Evolutionary conservation across 2,329 filamentous ascomycete species (phyloP), one percentile per base, ranked within the genome.

Genomic region (Fusarium albidum): DNA sequence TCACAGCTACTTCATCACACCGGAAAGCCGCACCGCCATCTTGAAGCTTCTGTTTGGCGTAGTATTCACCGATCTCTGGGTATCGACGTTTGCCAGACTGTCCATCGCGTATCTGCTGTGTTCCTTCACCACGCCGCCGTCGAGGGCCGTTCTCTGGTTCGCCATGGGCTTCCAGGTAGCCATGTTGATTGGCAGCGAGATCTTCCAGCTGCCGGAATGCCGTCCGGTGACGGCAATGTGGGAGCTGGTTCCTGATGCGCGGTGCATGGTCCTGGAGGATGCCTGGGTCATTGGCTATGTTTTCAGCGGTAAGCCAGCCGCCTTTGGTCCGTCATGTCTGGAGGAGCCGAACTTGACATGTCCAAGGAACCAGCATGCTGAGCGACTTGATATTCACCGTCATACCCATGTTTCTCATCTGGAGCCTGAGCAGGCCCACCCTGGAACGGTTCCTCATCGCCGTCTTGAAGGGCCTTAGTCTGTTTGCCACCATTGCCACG

Each of bases 371-470:
- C 17, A 29, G 32, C 15, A 26, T 50, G 26, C 17, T 38, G 6
- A 29, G 48, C n/a, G 48, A 50, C 32, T 39, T 50, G 32, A 9
- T 15, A 6, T 17, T 50, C 13, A 25, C 33, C 10, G 26, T 50
- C 13, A 10, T 46, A 27, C 47, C 47, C 17, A 50, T 50, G 17
- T 38, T 44, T 11, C 27, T 50, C 6, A 37, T 50, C 32, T 44
- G 47, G 47, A 33, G 18, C 3, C 26, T 50, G 31, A 44, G 26
- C 17, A 21, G 47, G 15, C 26, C 10, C 9, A 17, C 29, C 13
- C 11, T 50, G 7, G 47, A 50, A 26, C 47, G 39, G 9, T 37
- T 25, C 15, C 32, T 44, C 14, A 17, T 50, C 2, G 21, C 15
- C 29, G 39, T 37, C 32, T 38, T 50, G 25, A 50, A 43, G 47